Conservation (phyloP, 2,329 filamentous ascomycete genomes). For the Ceratocystis cacaofunesta region DNA sequence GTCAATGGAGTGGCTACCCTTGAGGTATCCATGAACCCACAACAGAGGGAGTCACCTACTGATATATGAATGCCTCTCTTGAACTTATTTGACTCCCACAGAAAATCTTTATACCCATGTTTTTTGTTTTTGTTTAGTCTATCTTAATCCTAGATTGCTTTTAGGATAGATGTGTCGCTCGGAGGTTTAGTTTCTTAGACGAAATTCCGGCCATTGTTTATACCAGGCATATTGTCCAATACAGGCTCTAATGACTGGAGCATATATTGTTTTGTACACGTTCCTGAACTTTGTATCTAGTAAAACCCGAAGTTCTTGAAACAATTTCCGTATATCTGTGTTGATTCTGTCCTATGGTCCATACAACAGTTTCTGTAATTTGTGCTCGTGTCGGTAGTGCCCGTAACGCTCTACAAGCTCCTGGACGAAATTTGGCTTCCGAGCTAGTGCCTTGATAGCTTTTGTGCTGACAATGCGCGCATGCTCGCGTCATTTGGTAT, state of each 20-base stretch:
- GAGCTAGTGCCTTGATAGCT: neutral
- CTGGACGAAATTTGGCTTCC: neutral
- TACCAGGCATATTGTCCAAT: neutral
- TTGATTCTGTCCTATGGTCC: conserved; percentile 7
- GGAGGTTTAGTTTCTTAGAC: neutral
- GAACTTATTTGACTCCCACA: neutral
- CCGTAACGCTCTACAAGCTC: neutral
- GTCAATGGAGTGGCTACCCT: conserved; percentile 38
- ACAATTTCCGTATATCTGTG: conserved; percentile 6
- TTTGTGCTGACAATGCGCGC: neutral
- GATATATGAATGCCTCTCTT: conserved; percentile 1
- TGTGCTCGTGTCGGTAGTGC: neutral
- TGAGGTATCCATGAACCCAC: conserved; percentile 8
- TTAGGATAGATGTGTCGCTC: neutral
- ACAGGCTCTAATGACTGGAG: neutral
- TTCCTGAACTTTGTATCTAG: neutral
- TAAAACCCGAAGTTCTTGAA: neutral
- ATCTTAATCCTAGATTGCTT: neutral
- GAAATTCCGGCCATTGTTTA: neutral
- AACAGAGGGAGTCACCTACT: neutral
- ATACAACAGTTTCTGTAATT: conserved; percentile 9
- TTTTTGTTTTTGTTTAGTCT: neutral
- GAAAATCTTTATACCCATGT: conserved; percentile 2
- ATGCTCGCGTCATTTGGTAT: neutral
- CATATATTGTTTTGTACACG: neutral